Evolutionary conservation across 306 rosid genomes (phyloP).

Genomic region (Prunus dulcis): DNA sequence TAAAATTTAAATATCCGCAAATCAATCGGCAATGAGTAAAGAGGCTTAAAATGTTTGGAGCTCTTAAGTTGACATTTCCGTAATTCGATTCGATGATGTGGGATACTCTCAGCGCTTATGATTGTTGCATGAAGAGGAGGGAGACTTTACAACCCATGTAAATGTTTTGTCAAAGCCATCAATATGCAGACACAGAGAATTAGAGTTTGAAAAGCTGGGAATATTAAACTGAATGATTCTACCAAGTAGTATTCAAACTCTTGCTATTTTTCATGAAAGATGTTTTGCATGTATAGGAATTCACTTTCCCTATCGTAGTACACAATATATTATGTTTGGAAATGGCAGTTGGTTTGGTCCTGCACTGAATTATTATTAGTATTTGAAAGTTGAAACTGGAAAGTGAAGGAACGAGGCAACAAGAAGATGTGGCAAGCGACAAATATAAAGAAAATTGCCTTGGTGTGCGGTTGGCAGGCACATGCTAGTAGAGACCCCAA

Average conservation of each 20-base stretch:
- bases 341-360: not conserved
- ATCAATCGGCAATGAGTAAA: too few species aligned
- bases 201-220: not conserved
- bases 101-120: too few species aligned
- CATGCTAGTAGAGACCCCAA: slow-evolving; percentile 25
- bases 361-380: not conserved
- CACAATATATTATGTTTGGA: not conserved
- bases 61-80: too few species aligned
- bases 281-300: not conserved
- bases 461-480: slow-evolving; percentile 35
- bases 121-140: not conserved
- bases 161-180: not conserved
- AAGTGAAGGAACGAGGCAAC: slow-evolving; percentile 18
- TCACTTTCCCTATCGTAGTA: not conserved
- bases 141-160: not conserved
- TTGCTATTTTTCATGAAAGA: not conserved
- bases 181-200: not conserved
- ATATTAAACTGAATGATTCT: too few species aligned
- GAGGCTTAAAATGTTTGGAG: too few species aligned
- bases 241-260: not conserved
- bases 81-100: too few species aligned
- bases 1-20: too few species aligned
- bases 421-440: slow-evolving; percentile 45
- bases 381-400: not conserved
- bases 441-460: slow-evolving; percentile 21